Conservation (phyloP, 805 yeast species). For the Schizosaccharomyces pombe region DNA sequence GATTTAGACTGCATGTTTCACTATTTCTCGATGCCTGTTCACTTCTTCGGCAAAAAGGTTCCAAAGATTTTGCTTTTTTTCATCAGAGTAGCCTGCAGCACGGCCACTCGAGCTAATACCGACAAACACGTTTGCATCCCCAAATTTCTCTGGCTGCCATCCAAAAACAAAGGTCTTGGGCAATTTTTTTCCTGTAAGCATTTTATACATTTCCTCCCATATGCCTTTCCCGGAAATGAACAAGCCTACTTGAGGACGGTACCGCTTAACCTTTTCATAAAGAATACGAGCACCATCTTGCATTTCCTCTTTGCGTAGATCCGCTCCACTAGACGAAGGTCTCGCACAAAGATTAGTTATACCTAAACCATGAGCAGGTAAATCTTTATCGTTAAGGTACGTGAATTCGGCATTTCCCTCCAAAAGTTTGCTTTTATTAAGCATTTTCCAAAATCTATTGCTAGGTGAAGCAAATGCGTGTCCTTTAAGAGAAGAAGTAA, state of each 20-base stretch:
- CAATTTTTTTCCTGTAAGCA: slow-evolving; percentile 13
- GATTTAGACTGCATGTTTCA: too few relatives aligned
- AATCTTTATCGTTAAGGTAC: slow-evolving; percentile 13
- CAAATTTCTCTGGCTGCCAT: slow-evolving; percentile 15
- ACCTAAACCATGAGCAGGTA: slow-evolving; percentile 29
- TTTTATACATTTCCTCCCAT: slow-evolving; percentile 35
- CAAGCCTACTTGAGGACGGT: slow-evolving; percentile 25
- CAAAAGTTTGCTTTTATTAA: slow-evolving; percentile 30
- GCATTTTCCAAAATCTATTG: slow-evolving; percentile 43
- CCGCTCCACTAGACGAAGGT: slow-evolving; percentile 36
- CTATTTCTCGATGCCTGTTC: too few relatives aligned
- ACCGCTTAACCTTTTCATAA: slow-evolving; percentile 20
- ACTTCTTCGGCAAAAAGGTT: slow-evolving; percentile 14
- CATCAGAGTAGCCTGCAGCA: slow-evolving; percentile 28
- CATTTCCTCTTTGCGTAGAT: slow-evolving; percentile 31
- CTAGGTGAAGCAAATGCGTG: slow-evolving; percentile 54
- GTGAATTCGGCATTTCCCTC: not conserved
- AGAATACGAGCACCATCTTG: slow-evolving; percentile 29
- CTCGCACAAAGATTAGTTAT: slow-evolving; percentile 49
- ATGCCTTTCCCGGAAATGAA: slow-evolving; percentile 46
- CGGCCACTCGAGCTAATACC: slow-evolving; percentile 56
- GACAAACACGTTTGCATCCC: slow-evolving; percentile 24
- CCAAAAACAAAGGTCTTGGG: slow-evolving; percentile 33
- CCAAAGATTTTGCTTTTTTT: slow-evolving; percentile 30
- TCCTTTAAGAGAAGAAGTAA: slow-evolving; percentile 33